Conservation (phyloP, 1,284 basidiomycete genomes). For the Volvariella volvacea region DNA sequence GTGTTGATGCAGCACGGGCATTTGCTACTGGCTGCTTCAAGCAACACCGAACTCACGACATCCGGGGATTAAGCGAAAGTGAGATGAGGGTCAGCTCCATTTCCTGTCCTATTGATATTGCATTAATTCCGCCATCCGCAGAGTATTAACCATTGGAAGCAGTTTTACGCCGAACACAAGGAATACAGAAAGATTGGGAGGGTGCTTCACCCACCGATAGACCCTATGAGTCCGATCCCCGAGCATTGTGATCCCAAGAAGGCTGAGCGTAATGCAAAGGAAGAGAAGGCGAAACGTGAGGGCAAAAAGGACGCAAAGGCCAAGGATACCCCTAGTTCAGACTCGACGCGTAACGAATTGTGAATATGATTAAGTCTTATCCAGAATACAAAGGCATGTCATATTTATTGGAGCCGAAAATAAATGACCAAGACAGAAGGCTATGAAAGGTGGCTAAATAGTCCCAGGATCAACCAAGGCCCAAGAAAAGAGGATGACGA, state of each 20-base stretch:
- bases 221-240: slow-evolving; percentile 73
- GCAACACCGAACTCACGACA: slow-evolving; percentile 84
- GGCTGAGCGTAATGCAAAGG: slow-evolving; percentile 20
- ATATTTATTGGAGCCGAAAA: too few relatives aligned
- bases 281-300: slow-evolving; percentile 6
- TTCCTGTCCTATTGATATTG: slow-evolving; percentile 7
- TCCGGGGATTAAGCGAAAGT: slow-evolving; percentile 68
- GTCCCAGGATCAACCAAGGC: too few relatives aligned
- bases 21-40: slow-evolving; percentile 93
- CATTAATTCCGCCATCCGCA: slow-evolving; percentile 23
- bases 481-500: too few relatives aligned
- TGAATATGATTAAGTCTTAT: too few relatives aligned
- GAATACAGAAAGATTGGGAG: slow-evolving; percentile 74
- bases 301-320: slow-evolving; percentile 5
- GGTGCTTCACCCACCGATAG: slow-evolving; percentile 70
- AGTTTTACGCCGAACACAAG: slow-evolving; percentile 79
- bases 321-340: slow-evolving; percentile 8
- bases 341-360: too few relatives aligned
- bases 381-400: too few relatives aligned
- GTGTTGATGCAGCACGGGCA: slow-evolving; percentile 81
- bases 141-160: slow-evolving; percentile 82
- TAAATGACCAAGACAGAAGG: too few relatives aligned
- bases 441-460: too few relatives aligned
- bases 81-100: slow-evolving; percentile 57
- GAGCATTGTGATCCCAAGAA: slow-evolving; percentile 70